Percentiles rank a stretch among this genome's conserved stretches.
Conservation (phyloP, 2,329 filamentous ascomycete genomes). For the Xenoacremonium recifei region DNA sequence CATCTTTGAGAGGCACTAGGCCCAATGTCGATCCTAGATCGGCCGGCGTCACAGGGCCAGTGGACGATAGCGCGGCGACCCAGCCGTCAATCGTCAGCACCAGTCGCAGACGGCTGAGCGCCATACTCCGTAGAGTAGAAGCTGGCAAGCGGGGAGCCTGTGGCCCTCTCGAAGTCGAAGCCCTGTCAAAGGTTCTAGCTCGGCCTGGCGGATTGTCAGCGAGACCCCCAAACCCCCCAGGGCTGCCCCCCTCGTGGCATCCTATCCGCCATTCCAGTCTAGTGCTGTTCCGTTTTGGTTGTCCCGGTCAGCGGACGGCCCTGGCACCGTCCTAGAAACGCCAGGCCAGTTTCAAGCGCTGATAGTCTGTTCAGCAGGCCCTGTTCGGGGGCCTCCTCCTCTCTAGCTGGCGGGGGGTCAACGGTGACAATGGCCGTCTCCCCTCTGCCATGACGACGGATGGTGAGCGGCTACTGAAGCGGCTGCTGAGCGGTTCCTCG, state of each 20-base stretch:
- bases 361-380: too few species aligned
- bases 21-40: constrained; percentile 25
- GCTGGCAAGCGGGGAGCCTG: constrained; percentile 5
- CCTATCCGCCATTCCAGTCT: neutral
- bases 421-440: neutral
- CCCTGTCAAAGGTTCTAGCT: constrained; percentile 25
- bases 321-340: neutral
- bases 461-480: constrained; percentile 12
- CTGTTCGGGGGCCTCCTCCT: too few species aligned
- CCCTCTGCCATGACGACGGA: neutral
- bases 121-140: too few species aligned
- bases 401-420: neutral
- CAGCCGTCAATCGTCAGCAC: constrained; percentile 26
- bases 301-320: neutral
- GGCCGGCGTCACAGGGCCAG: constrained; percentile 13
- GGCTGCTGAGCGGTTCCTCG: constrained; percentile 13
- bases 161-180: constrained; percentile 25
- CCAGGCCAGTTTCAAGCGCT: neutral
- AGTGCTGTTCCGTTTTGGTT: neutral
- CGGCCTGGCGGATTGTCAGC: constrained; percentile 11
- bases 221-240: neutral
- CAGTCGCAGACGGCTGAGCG: constrained; percentile 18
- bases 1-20: constrained; percentile 9
- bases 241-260: neutral
- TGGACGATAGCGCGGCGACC: constrained; percentile 17